Percentiles rank a stretch among this genome's conserved stretches.
These are phyloP conservation scores for Erythrophleum fordii DNA, from an alignment of 306 rosid genomes.

Conservation along the genomic window DNA sequence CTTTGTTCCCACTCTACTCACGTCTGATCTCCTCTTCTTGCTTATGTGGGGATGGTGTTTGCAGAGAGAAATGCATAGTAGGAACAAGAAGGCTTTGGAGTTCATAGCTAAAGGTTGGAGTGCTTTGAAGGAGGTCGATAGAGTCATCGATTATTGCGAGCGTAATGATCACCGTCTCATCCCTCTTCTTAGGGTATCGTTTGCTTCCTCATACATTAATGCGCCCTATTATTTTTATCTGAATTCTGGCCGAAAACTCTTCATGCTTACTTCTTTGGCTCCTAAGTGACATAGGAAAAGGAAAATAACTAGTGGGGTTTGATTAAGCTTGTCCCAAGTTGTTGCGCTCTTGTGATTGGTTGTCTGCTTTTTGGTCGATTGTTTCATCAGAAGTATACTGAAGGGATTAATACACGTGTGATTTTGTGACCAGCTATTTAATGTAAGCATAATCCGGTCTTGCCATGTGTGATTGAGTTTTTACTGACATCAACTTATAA, in stretches of 20 bases:
- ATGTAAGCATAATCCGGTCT: not conserved
- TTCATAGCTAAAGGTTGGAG: slow-evolving; percentile 86
- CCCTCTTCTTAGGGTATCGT: slow-evolving; percentile 73
- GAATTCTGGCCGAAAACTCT: not conserved
- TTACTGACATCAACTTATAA: not conserved
- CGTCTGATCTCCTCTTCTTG: not conserved
- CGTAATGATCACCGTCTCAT: slow-evolving; percentile 80
- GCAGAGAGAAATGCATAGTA: slow-evolving; percentile 76
- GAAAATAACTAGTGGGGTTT: not conserved
- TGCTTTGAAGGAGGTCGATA: slow-evolving; percentile 88
- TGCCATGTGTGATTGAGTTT: not conserved
- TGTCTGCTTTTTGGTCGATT: not conserved
- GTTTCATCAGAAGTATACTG: not conserved
- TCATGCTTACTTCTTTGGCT: not conserved
- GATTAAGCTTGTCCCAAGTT: not conserved
- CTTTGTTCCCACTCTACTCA: not conserved
- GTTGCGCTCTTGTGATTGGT: not conserved
- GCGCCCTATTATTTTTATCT: not conserved
- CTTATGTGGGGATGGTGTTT: not conserved
- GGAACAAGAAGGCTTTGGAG: slow-evolving; percentile 91
- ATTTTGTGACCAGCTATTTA: not conserved
- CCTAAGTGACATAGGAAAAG: not conserved
- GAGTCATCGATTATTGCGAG: slow-evolving; percentile 86
- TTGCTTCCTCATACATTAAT: not conserved
- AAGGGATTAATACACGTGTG: not conserved